Base-by-base conservation (phyloP, 768 basidiomycete species). In the Boletus reticulatus region DNA sequence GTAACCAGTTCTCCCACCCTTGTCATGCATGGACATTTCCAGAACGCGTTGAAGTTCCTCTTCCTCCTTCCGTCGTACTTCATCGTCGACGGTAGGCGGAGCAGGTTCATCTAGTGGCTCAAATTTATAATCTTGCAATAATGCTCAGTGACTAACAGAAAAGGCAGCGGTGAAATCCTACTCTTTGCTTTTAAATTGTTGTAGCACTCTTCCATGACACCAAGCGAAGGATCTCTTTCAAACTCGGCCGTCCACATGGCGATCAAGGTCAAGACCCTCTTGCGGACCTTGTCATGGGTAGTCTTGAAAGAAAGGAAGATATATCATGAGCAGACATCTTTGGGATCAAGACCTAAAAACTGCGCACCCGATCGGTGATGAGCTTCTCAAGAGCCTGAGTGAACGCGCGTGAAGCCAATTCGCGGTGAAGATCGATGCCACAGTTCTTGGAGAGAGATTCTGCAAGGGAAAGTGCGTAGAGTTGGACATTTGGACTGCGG, bases 401-500 rank as follows among this genome's bases (percentile, higher is more conserved):
- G 77, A 97, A 99, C 4, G 91, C 89, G 49, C 91, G 82, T 20
- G 89, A 91, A 0, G 93, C 87, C 48, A 99, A 78, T 72, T 99
- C 96, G 44, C 88, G 80, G 69, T 94, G 85, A 12, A 98, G 75
- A 24, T 84, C 79, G 59, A 88, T 79, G 3, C 84, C 84, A 62
- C 92, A 92, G 73, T 99, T 99, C 82, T 95, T 96, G 37, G 88
- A 86, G 12, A 99, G 79, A 0, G 94, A 83, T 67, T 98, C 96
- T 3, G 88, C 81, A 17, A 98, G 80, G 2, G 92, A 84, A 6
- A 99, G 83, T 6, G 96, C 83, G 66, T 95, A 98, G 1, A 98
- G 82, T 73, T 99, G 97, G 3, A 99, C 97, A 62, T 96, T 99
- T 3, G 97, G 89, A 69, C 91, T 97, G 19, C 97, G 84, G 73